Conservation (phyloP, 2,329 filamentous ascomycete species). For the Verticillium tricorpus region DNA sequence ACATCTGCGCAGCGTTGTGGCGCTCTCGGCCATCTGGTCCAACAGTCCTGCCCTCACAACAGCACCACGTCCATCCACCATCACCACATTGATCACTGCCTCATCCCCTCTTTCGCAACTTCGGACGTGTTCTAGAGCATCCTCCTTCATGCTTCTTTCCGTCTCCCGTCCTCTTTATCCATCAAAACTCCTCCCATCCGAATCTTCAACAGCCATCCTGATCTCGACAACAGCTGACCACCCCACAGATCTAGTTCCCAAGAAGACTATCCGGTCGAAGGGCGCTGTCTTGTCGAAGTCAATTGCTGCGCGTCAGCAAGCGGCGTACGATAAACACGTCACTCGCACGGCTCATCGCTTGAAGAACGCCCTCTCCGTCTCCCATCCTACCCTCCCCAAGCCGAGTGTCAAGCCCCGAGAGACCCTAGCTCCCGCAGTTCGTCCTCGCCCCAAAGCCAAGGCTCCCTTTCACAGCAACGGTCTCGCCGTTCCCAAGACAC, state of each 20-base stretch:
- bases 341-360: background rate
- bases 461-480: background rate
- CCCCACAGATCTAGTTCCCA: background rate
- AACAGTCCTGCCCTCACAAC: no score
- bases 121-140: no score
- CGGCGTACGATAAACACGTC: conserved; percentile 1
- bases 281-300: background rate
- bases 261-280: background rate
- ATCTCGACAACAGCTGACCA: background rate
- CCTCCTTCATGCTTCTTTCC: background rate
- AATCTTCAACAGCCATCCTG: no score
- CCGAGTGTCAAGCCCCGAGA: background rate
- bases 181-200: background rate
- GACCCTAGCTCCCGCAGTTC: background rate
- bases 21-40: no score
- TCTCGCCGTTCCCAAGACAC: background rate
- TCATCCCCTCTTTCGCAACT: no score
- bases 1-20: no score
- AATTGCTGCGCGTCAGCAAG: conserved; percentile 2
- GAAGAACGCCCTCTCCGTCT: background rate
- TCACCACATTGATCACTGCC: no score
- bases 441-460: background rate
- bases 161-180: background rate
- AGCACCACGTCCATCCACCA: no score
- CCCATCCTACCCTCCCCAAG: background rate